Base-by-base conservation (phyloP, 2,329 filamentous ascomycete genomes). In the Herpotrichia juniperi region DNA sequence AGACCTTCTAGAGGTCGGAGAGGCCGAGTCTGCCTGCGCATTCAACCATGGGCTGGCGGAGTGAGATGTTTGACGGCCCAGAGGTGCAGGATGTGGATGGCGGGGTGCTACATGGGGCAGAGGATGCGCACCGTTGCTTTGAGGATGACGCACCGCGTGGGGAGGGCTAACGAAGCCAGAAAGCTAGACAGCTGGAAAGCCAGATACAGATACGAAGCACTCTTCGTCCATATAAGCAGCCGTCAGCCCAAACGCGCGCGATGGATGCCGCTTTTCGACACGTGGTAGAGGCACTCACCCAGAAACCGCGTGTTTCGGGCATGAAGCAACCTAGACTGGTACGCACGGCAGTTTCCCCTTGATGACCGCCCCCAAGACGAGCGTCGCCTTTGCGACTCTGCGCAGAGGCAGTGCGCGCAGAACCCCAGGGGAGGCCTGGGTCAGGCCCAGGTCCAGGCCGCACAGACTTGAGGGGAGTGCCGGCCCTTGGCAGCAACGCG, bases 101-200 rank as follows among this genome's bases (percentile, higher is more conserved):
- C 62, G 64, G 64, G 65, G 58, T 39, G 57, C 48, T 58, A 49
- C 55, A 49, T 58, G 59, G 58, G 56, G 54, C 56, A 57, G 35
- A 37, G 30, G 12, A 34, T 30, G 43, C 31, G 26, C 26, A 6
- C 26, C 37, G 19, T n/a, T 24, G 22, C 37, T 21, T 40, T 40
- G 19, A 14, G 28, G 31, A 54, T 54, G 51, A 54, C 49, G 49
- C 49, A 47, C 49, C n/a, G 42, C 42, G 48, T 50, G 48, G 48
- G 48, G 48, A 43, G 35, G n/a, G 40, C 47, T 46, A 51, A 51
- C 43, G 48, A 50, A 52, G 53, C 53, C 45, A 42, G 25, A 43
- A 14, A 40, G n/a, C n/a, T n/a, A n/a, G n/a, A n/a, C 37, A 21
- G 37, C n/a, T 37, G 50, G 30, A 42, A 47, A 31, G 40, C 46